phyloP scores from a whole-genome alignment of 108 stramenopile genomes.

The Conticribra weissflogii region DNA sequence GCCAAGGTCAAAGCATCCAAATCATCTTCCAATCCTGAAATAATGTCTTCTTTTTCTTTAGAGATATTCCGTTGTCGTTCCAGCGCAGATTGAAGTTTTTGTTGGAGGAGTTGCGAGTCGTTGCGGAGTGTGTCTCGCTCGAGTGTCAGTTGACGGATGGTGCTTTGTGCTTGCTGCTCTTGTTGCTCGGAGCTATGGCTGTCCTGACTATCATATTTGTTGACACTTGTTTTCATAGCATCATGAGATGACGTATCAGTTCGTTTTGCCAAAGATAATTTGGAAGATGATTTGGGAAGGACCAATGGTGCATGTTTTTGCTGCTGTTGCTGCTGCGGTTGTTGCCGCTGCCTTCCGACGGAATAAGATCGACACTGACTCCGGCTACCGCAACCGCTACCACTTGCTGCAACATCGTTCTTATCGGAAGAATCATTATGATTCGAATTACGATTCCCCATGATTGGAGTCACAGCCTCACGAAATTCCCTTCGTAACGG shows the following conservation, averaged over 20 bases:
- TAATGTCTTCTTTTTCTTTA: constrained; percentile 18
- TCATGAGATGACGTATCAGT: too few species aligned
- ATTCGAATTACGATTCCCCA: too few species aligned
- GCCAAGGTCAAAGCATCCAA: constrained; percentile 15
- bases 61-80: constrained; percentile 11
- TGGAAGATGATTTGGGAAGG: too few species aligned
- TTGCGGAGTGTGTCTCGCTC: constrained; percentile 26
- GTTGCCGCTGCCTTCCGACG: neutral
- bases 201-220: neutral
- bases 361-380: neutral
- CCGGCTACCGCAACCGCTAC: neutral
- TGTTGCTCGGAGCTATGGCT: neutral
- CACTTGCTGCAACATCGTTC: neutral
- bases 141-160: constrained; percentile 2
- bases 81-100: constrained; percentile 18
- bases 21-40: constrained; percentile 15
- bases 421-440: too few species aligned
- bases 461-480: too few species aligned
- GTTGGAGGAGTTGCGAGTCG: constrained; percentile 15
- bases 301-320: neutral
- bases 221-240: too few species aligned
- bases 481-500: too few species aligned
- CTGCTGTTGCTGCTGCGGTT: neutral
- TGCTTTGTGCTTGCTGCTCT: constrained; percentile 1
- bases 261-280: too few species aligned